phyloP scores from a whole-genome alignment of 1,139 yeast genomes.

The Hemisphaericaspora xylanilytica region DNA sequence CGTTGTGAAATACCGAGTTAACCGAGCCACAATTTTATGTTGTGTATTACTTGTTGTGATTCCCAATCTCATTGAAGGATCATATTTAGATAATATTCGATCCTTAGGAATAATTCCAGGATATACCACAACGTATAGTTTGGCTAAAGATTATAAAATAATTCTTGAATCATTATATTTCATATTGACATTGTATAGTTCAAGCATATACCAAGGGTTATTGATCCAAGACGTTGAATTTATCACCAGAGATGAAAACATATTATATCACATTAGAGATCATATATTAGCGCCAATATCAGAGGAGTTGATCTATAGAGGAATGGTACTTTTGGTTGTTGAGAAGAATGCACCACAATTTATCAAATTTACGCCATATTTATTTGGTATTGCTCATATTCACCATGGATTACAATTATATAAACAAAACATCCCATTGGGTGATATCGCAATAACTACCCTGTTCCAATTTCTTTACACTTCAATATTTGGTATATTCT shows the following conservation, averaged over 20 bases:
- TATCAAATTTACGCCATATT: constrained; percentile 55
- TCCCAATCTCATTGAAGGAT: constrained; percentile 20
- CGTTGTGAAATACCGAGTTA: constrained; percentile 36
- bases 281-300: constrained; percentile 79
- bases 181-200: constrained; percentile 49
- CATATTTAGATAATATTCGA: constrained; percentile 13
- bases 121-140: constrained; percentile 17
- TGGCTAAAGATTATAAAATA: constrained; percentile 25
- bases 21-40: constrained; percentile 35
- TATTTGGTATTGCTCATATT: constrained; percentile 88
- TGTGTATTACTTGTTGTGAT: constrained; percentile 26
- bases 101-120: constrained; percentile 32
- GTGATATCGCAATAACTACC: constrained; percentile 39
- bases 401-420: constrained; percentile 74
- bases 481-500: constrained; percentile 73
- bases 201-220: constrained; percentile 53
- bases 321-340: constrained; percentile 42
- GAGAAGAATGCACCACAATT: constrained; percentile 20
- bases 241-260: constrained; percentile 1
- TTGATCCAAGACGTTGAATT: constrained; percentile 9
- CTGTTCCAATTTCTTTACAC: constrained; percentile 71
- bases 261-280: constrained; percentile 45
- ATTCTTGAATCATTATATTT: constrained; percentile 25
- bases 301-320: constrained; percentile 81
- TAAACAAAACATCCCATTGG: constrained; percentile 21